Percentiles rank a stretch among this genome's conserved stretches.
Evolutionary conservation across 441 rosid genomes (phyloP).

Genomic region (Dalechampia spathulata): DNA sequence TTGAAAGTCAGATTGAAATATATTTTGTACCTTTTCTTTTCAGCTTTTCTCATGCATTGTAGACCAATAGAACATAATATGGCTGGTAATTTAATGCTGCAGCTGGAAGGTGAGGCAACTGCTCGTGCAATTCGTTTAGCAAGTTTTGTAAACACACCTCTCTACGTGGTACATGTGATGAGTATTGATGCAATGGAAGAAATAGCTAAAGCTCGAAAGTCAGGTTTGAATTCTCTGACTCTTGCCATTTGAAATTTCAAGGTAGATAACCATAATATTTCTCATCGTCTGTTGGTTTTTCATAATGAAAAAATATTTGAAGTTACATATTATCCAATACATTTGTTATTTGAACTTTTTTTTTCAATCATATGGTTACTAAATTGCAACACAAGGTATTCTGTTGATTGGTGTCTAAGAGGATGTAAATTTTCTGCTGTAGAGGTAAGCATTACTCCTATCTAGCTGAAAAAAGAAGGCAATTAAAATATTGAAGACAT

Average conservation of each 20-base stretch:
- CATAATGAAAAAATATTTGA: not conserved
- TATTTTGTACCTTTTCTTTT: too few relatives aligned
- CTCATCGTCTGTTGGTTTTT: not conserved
- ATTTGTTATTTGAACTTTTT: not conserved
- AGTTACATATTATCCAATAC: too few relatives aligned
- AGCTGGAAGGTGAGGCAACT: conserved; percentile 98
- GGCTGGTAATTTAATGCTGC: conserved; percentile 21
- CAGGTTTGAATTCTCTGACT: conserved; percentile 38
- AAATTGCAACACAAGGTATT: not conserved
- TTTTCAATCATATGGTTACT: not conserved
- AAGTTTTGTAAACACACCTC: conserved; percentile 78
- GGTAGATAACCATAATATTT: not conserved
- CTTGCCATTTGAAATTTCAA: not conserved
- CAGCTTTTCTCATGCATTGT: not conserved
- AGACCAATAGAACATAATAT: conserved; percentile 4
- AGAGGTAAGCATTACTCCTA: not conserved
- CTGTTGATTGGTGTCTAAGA: not conserved
- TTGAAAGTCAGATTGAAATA: too few relatives aligned
- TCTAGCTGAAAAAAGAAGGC: too few relatives aligned
- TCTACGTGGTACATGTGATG: conserved; percentile 97
- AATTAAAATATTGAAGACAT: too few relatives aligned
- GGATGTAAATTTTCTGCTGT: not conserved
- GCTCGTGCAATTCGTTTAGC: conserved; percentile 88
- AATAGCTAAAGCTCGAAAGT: conserved; percentile 82
- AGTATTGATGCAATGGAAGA: conserved; percentile 98